phyloP scores from a whole-genome alignment of 2,329 filamentous ascomycete species.

The Amesomyces nigricolor region DNA sequence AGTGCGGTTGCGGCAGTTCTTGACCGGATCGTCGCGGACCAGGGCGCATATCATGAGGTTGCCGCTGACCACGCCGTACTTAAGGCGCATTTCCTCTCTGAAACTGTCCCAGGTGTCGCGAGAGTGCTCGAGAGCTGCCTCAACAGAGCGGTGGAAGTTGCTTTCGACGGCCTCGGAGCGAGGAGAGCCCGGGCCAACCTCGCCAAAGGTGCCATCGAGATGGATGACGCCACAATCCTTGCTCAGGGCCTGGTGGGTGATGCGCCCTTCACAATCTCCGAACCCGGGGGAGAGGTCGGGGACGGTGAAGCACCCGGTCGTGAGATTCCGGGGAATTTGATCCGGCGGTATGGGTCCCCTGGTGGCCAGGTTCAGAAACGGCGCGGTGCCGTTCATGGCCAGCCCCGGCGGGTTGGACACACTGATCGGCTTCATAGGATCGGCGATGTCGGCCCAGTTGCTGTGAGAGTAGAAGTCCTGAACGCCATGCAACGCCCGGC shows the following conservation, averaged over 20 bases:
- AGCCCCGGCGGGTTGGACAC: conserved; percentile 23
- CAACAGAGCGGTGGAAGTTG: conserved; percentile 22
- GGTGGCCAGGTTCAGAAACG: conserved; percentile 21
- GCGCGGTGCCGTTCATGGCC: conserved; percentile 18
- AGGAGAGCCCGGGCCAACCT: conserved; percentile 14
- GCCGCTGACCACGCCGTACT: conserved; percentile 17
- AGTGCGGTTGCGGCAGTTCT: conserved; percentile 19
- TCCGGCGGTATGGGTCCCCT: conserved; percentile 16
- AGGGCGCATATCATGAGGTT: conserved; percentile 24
- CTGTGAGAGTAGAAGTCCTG: conserved; percentile 27
- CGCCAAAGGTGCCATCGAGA: conserved; percentile 21
- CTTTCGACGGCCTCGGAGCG: conserved; percentile 12
- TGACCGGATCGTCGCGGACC: conserved; percentile 22
- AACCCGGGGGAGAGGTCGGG: conserved; percentile 18
- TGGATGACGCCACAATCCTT: conserved; percentile 24
- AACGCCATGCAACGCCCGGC: conserved; percentile 22
- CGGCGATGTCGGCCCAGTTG: conserved; percentile 23
- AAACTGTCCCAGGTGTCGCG: conserved; percentile 18
- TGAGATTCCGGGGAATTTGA: conserved; percentile 21
- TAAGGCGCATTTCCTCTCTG: conserved; percentile 13
- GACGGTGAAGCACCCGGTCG: conserved; percentile 23
- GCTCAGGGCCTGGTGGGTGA: conserved; percentile 22
- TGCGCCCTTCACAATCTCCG: conserved; percentile 19
- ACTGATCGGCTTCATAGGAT: conserved; percentile 19
- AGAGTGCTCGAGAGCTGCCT: conserved; percentile 18